Base-by-base conservation (phyloP, 2,329 filamentous ascomycete genomes). In the Dryadomyces quercivorus region DNA sequence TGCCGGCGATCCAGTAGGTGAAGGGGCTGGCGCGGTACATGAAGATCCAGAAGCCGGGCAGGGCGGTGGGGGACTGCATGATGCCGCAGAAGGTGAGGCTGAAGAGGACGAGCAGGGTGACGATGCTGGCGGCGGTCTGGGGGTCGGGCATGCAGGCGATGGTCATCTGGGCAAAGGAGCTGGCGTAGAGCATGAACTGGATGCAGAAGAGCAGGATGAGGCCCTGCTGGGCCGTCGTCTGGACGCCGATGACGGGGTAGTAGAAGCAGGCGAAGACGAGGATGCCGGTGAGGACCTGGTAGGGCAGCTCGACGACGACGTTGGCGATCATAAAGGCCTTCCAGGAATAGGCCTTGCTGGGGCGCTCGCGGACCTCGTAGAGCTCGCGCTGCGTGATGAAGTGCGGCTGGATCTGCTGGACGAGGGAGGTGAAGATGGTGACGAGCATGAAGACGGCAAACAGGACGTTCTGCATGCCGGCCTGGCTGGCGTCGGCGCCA, bases 291-390 rank as follows among this genome's bases (percentile, higher is more conserved):
- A 0, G 72, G 84, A 59, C 94, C 64, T 93, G 88, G 82, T 87
- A 95, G 0, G 89, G 87, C 1, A 95, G 71, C 66, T 95, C 90
- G 56, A 91, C 87, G 34, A 89, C 71, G 59, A 95, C 85, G 66
- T 91, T 87, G 55, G 84, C 81, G 31, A 91, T 72, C 75, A 93
- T 86, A 65, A 94, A 94, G 6, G 87, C 81, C 65, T 86, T 83
- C 88, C 88, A 94, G 46, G 81, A 82, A 67, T 94, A 94, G 0
- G 86, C 81, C 70, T 91, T 91, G 49, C 85, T 87, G 0, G 88
- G 88, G 5, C 88, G 80, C 69, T 94, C 88, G 51, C 87, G 86
- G 26, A 86, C 86, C 69, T 94, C 88, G 67, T 92, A 94, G 0
- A 94, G 73, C 10, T 84, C 80, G 53, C 88, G 81, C 63, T 92